Percentiles rank a stretch among this genome's conserved stretches.
These are phyloP conservation scores for Phoma sp. DNA, from an alignment of 2,329 filamentous ascomycete genomes.

Conservation along the genomic window DNA sequence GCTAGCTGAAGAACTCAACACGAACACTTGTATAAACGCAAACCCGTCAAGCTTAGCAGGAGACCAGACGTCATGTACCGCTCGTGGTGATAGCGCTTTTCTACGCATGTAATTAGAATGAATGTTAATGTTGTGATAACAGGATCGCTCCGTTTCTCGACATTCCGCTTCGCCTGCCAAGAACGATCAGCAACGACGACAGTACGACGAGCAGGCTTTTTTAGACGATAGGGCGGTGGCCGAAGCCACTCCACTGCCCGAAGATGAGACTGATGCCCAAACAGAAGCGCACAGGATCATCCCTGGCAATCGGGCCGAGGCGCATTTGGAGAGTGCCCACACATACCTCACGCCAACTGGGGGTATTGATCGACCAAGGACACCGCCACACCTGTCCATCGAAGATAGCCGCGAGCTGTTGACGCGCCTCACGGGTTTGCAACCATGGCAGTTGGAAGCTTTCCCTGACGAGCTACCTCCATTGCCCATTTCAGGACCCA, in stretches of 20 bases:
- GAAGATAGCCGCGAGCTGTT: constrained; percentile 44
- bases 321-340: constrained; percentile 32
- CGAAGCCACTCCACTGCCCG: constrained; percentile 52
- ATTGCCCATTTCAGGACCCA: constrained; percentile 39
- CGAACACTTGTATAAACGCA: not conserved
- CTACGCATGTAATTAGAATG: constrained; percentile 38
- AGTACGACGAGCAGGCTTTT: constrained; percentile 62
- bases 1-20: not conserved
- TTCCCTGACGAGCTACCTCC: constrained; percentile 45
- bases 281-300: constrained; percentile 34
- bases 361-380: constrained; percentile 36
- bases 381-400: constrained; percentile 36
- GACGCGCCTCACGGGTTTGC: constrained; percentile 44
- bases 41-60: constrained; percentile 2
- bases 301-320: constrained; percentile 41
- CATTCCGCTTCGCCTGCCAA: constrained; percentile 33
- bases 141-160: constrained; percentile 41
- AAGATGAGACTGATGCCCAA: constrained; percentile 37
- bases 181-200: constrained; percentile 29
- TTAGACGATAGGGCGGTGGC: constrained; percentile 69
- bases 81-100: constrained; percentile 20
- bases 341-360: constrained; percentile 26
- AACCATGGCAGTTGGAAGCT: constrained; percentile 43
- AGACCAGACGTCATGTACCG: not conserved
- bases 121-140: constrained; percentile 39